Evolutionary conservation across 2,329 filamentous ascomycete species (phyloP), one percentile per base, ranked within the genome.

Genomic region (Neofusicoccum parvum): DNA sequence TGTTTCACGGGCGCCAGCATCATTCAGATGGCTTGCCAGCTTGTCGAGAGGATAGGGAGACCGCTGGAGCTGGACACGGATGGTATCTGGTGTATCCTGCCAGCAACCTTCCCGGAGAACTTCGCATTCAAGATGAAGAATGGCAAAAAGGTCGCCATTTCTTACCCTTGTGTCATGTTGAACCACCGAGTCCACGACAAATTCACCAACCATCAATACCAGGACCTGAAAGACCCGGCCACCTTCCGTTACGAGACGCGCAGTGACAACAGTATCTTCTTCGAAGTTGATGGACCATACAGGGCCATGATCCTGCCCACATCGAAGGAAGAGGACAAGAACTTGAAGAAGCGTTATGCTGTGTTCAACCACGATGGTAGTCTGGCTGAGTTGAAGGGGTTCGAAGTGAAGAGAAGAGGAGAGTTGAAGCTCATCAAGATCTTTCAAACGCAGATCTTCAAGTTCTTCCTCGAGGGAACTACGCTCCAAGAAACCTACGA

Each of bases 391-490:
- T 79, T 99, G 74, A 99, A 99, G 75, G 95, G 95, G 5, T 99
- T 99, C 74, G 95, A 99, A 74, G 89, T 99, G 70, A 99, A 99
- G 83, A 90, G 95, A 76, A 87, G 95, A 86, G 95, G 95, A 83
- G 95, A 99, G 80, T 82, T 99, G 71, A 99, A 99, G 81, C 89
- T 99, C 71, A 99, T 99, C 86, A 99, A 99, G 80, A 99, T 98
- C 75, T 99, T 99, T 78, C 95, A 99, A 78, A 92, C 95, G 67
- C 95, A 99, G 74, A 97, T 99, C 70, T 99, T 99, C 89, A 97
- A 97, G 76, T 98, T 99, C 80, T 99, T 99, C 81, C 82, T 99
- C 5, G 94, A 99, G 74, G 95, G 95, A 6, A 86, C 87, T 3
- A 96, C 93, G 0, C 84, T 99, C 51, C 83, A 89, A 2, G 94